Evolutionary conservation across 2,329 filamentous ascomycete species (phyloP).

Genomic region (Trichoderma sp.): DNA sequence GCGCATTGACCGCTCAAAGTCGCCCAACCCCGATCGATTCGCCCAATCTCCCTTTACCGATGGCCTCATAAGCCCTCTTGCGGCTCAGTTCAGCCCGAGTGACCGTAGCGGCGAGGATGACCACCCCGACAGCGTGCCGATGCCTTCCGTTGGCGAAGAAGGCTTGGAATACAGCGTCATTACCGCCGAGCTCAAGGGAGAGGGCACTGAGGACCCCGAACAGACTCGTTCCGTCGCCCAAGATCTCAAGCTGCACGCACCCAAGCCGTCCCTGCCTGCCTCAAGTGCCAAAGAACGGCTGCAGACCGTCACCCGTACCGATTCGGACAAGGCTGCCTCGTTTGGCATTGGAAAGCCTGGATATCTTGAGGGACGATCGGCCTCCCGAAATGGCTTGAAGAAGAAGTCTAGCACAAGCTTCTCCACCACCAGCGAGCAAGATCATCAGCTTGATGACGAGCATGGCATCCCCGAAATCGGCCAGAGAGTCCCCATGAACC

Average conservation of each 20-base stretch:
- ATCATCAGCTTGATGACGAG: conserved; percentile 62
- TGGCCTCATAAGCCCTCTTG: conserved; percentile 49
- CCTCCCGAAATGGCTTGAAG: conserved; percentile 52
- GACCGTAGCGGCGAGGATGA: conserved; percentile 41
- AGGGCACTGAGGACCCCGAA: conserved; percentile 44
- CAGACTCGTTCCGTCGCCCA: conserved; percentile 76
- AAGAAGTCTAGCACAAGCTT: conserved; percentile 63
- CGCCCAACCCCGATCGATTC: conserved; percentile 74
- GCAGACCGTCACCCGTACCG: conserved; percentile 80
- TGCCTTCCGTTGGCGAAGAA: conserved; percentile 86
- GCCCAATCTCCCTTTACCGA: conserved; percentile 85
- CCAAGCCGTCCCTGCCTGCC: conserved; percentile 79
- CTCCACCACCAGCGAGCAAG: conserved; percentile 50
- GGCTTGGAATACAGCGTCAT: conserved; percentile 78
- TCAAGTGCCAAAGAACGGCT: conserved; percentile 82
- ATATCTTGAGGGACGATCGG: conserved; percentile 50
- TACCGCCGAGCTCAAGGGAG: conserved; percentile 41
- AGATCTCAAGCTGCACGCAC: conserved; percentile 83
- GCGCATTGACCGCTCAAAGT: conserved; percentile 71
- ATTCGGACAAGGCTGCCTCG: conserved; percentile 82
- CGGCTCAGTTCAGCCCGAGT: conserved; percentile 36
- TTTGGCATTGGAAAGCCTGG: conserved; percentile 74
- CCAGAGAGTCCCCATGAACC: conserved; percentile 89
- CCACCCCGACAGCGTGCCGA: conserved; percentile 72
- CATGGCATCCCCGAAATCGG: conserved; percentile 92